phyloP scores from a whole-genome alignment of 202 grass and related monocot genomes.

The Setaria italica region DNA sequence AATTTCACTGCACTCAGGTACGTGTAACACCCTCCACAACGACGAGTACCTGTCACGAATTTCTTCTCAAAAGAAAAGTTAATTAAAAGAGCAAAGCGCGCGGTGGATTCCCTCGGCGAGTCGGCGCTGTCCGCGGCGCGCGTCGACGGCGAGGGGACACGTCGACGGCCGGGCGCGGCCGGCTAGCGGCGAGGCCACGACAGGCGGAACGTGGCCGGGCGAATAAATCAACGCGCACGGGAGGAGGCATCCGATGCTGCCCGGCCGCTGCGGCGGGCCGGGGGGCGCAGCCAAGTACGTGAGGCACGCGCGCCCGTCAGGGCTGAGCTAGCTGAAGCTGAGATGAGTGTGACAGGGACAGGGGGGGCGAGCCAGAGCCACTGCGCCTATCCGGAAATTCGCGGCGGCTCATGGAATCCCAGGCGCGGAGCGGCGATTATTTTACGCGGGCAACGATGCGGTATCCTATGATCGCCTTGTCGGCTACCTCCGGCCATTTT shows the following conservation, averaged over 20 bases:
- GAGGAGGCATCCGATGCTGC: constrained; percentile 48
- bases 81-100: neutral
- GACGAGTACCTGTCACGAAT: constrained; percentile 1
- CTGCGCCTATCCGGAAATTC: constrained; percentile 39
- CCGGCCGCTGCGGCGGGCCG: neutral
- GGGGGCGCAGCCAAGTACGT: neutral
- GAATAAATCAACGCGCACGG: constrained; percentile 46
- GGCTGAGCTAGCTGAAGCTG: neutral
- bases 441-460: constrained; percentile 31
- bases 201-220: constrained; percentile 31
- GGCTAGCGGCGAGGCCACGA: constrained; percentile 21
- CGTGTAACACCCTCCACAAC: neutral
- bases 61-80: neutral
- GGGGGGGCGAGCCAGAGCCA: neutral
- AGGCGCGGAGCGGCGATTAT: constrained; percentile 37
- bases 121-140: constrained; percentile 28
- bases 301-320: constrained; percentile 33
- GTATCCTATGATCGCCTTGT: constrained; percentile 53
- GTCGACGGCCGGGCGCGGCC: constrained; percentile 32
- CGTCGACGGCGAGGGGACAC: constrained; percentile 33
- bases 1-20: neutral
- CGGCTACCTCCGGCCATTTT: constrained; percentile 31
- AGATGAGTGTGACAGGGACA: neutral
- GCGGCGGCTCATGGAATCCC: constrained; percentile 53
- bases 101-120: constrained; percentile 36